These are phyloP conservation scores for Lodderomyces orthopsilosis DNA, from an alignment of 1,139 yeast species.

Conservation along the genomic window DNA sequence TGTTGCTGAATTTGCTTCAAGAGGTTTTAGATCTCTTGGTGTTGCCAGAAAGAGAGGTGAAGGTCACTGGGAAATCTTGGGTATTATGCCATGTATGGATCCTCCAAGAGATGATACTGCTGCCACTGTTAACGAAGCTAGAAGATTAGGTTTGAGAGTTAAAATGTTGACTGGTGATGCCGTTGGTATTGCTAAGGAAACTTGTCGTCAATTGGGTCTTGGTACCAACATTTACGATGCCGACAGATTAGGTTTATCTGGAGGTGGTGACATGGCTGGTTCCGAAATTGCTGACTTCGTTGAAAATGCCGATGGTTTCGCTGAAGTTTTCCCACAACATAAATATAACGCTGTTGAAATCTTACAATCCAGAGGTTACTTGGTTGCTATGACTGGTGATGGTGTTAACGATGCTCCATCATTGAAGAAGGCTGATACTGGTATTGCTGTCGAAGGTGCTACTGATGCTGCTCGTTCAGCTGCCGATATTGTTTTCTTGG, in stretches of 20 bases:
- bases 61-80: slow-evolving; percentile 97
- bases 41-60: slow-evolving; percentile 99
- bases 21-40: slow-evolving; percentile 99
- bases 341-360: slow-evolving; percentile 90
- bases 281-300: slow-evolving; percentile 93
- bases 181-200: slow-evolving; percentile 98
- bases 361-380: slow-evolving; percentile 87
- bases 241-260: slow-evolving; percentile 94
- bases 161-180: slow-evolving; percentile 99
- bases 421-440: slow-evolving; percentile 93
- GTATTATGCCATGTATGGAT: slow-evolving; percentile 98
- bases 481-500: slow-evolving; percentile 93
- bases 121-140: slow-evolving; percentile 91
- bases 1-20: slow-evolving; percentile 95
- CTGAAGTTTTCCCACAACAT: slow-evolving; percentile 97
- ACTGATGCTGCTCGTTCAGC: slow-evolving; percentile 96
- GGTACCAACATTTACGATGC: slow-evolving; percentile 98
- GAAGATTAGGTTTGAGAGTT: slow-evolving; percentile 89
- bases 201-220: slow-evolving; percentile 95
- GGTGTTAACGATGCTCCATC: slow-evolving; percentile 98
- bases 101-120: slow-evolving; percentile 99
- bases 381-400: slow-evolving; percentile 98
- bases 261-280: slow-evolving; percentile 96
- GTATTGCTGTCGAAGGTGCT: slow-evolving; percentile 97
- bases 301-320: slow-evolving; percentile 96